Base-by-base conservation (phyloP, 2,329 filamentous ascomycete genomes). In the Penicillium sp. region DNA sequence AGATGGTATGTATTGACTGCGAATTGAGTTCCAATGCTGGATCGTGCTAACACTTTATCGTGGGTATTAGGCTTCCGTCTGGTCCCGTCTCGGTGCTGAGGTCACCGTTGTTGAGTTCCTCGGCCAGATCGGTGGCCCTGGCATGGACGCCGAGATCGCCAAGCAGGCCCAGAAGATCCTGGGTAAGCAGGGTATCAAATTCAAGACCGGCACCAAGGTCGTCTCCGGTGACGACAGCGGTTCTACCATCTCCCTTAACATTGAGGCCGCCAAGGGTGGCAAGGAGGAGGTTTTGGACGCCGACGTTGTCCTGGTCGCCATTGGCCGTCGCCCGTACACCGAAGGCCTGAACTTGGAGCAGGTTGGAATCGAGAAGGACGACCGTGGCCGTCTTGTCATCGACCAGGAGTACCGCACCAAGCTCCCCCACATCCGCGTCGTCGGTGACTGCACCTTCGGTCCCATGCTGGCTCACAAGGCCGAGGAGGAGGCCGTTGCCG, bases 381-480 rank as follows among this genome's bases (percentile, higher is more conserved):
- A 97, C 73, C 89, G 90, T 66, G 94, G 94, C 72, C 91, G 94
- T 69, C 83, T 99, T 61, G 89, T 99, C 69, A 97, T 99, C 74
- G 94, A 99, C 82, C 92, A 92, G 68, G 93, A 99, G 79, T 99
- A 96, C 85, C 92, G 94, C 78, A 99, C 94, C 72, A 97, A 97
- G 82, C 81, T 94, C 66, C 90, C 92, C 46, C 94, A 99, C 81
- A 97, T 99, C 76, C 92, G 94, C 69, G 94, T 93, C 69, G 89
- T 97, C 65, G 94, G 94, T 72, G 94, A 97, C 76, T 90, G 86
- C 72, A 99, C 94, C 45, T 99, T 99, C 75, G 94, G 94, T 10
- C 92, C 92, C 71, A 99, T 99, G 94, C 87, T 99, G 71, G 94
- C 94, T 53, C 94, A 99, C 85, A 99, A 99, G 85, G 94, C 94